A percentile compares a stretch with the other conserved stretches of the same genome.
These are phyloP conservation scores for Ophioceras dolichostomum DNA, from an alignment of 2,329 filamentous ascomycete species.

Conservation along the genomic window DNA sequence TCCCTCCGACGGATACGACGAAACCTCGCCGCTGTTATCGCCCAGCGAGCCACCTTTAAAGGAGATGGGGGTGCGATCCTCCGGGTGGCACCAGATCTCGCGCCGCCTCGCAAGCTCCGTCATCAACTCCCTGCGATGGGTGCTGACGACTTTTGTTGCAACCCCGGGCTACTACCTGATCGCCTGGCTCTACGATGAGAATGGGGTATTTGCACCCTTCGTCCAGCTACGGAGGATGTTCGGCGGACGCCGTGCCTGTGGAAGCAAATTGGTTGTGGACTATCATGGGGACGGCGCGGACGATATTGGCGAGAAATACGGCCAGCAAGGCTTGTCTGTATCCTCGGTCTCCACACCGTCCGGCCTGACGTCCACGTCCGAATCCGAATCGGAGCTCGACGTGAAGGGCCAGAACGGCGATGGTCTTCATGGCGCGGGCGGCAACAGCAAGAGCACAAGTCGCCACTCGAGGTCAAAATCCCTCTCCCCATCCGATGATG, in stretches of 20 bases:
- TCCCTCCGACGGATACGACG: slow-evolving; percentile 31
- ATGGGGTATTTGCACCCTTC: slow-evolving; percentile 68
- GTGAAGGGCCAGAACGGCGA: slow-evolving; percentile 15
- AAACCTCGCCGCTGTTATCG: slow-evolving; percentile 58
- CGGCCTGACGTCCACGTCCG: slow-evolving; percentile 58
- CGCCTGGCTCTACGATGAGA: slow-evolving; percentile 70
- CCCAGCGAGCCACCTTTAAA: slow-evolving; percentile 14
- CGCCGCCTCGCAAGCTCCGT: slow-evolving; percentile 60
- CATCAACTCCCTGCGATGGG: slow-evolving; percentile 63
- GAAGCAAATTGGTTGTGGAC: slow-evolving; percentile 35
- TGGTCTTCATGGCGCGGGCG: neutral
- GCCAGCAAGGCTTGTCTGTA: slow-evolving; percentile 11
- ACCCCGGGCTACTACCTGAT: slow-evolving; percentile 74
- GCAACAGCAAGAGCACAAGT: slow-evolving; percentile 13
- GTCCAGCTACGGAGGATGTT: slow-evolving; percentile 58
- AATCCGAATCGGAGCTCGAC: slow-evolving; percentile 51
- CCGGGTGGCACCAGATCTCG: slow-evolving; percentile 45
- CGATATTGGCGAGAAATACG: slow-evolving; percentile 18
- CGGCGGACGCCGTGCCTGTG: slow-evolving; percentile 27
- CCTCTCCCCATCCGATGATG: slow-evolving; percentile 44
- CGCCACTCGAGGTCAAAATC: slow-evolving; percentile 55
- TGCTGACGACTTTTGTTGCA: slow-evolving; percentile 60
- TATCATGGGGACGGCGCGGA: slow-evolving; percentile 16
- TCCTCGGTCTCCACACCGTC: slow-evolving; percentile 46
- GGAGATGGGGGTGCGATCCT: slow-evolving; percentile 22